Evolutionary conservation across 139 green algal species (phyloP), one percentile per base, ranked within the genome.

Genomic region (Yamagishiella unicocca): DNA sequence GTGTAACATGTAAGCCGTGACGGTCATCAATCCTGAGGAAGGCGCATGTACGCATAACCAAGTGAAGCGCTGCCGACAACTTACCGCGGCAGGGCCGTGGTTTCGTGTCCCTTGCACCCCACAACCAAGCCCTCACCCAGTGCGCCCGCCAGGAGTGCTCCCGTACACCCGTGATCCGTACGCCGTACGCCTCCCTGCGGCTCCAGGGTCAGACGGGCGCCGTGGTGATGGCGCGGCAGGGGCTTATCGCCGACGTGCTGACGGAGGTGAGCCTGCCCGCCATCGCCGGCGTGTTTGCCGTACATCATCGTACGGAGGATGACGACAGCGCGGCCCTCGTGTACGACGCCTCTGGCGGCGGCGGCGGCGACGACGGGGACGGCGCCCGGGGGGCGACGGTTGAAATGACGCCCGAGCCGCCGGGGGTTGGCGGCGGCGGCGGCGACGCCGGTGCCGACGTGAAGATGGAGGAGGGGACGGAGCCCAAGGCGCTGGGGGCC

Each of bases 171-270:
- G n/a, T n/a, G n/a, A n/a, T n/a, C n/a, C n/a, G n/a, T 68, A 14
- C 58, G 58, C 24, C 58, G 58, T 5, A 24, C 75, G 21, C 75
- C 24, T 42, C 14, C n/a, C 73, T n/a, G n/a, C 46, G 14, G 2
- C 24, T 95, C 5, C 78, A 93, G 66, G 95, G 92, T 38, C 93
- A 95, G 73, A 92, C 93, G 50, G 97, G 97, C 25, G 92, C 93
- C 5, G 83, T 99, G 12, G 90, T 92, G 2, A 78, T 98, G 31
- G 84, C 98, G 40, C 91, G 94, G 8, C 87, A 90, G 33, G 89
- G 91, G 38, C 64, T 99, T 61, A 80, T 95, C 3, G 91, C 95
- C 0, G 95, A 98, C 24, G 82, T 97, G n/a, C 89, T 98, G 19
- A 95, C 94, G 0, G 92, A 96, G 38, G 95, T 98, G 27, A 92